A percentile compares a stretch with the other conserved stretches of the same genome.
phyloP scores from a whole-genome alignment of 805 yeast genomes.

The Suhomyces sp. region DNA sequence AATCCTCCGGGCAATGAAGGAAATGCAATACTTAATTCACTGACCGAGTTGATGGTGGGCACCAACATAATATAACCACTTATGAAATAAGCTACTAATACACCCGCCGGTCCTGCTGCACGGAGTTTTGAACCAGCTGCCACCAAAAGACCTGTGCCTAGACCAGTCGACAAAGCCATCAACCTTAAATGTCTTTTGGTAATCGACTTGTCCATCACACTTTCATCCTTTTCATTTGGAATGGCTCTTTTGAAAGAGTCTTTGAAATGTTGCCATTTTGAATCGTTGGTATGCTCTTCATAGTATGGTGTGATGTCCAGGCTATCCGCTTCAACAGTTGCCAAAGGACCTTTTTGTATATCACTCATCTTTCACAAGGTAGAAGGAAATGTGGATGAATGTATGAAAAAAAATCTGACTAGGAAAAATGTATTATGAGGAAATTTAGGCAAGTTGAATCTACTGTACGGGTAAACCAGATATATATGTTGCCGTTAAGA shows the following conservation, averaged over 20 bases:
- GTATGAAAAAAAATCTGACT: not conserved
- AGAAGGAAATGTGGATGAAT: not conserved
- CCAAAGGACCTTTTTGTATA: not conserved
- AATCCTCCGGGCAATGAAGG: slow-evolving; percentile 26
- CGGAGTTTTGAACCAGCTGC: slow-evolving; percentile 27
- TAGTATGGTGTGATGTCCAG: slow-evolving; percentile 7
- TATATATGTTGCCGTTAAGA: not conserved
- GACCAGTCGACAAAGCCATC: slow-evolving; percentile 30
- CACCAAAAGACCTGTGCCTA: slow-evolving; percentile 30
- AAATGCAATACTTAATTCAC: slow-evolving; percentile 27
- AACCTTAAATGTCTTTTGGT: slow-evolving; percentile 25
- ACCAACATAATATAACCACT: slow-evolving; percentile 25
- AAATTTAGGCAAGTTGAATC: not conserved
- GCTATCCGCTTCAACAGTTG: not conserved
- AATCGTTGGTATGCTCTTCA: not conserved
- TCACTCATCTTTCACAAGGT: slow-evolving; percentile 1
- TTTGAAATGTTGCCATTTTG: slow-evolving; percentile 19
- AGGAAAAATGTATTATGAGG: not conserved
- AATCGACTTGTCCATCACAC: slow-evolving; percentile 8
- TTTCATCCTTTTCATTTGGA: slow-evolving; percentile 6
- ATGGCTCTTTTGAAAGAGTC: slow-evolving; percentile 22
- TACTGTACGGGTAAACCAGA: not conserved
- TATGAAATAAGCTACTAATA: slow-evolving; percentile 22
- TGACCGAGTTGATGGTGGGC: slow-evolving; percentile 27
- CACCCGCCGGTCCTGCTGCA: slow-evolving; percentile 24